These are phyloP conservation scores for Eragrostis tef DNA, from an alignment of 202 grass and related monocot species.

Conservation along the genomic window DNA sequence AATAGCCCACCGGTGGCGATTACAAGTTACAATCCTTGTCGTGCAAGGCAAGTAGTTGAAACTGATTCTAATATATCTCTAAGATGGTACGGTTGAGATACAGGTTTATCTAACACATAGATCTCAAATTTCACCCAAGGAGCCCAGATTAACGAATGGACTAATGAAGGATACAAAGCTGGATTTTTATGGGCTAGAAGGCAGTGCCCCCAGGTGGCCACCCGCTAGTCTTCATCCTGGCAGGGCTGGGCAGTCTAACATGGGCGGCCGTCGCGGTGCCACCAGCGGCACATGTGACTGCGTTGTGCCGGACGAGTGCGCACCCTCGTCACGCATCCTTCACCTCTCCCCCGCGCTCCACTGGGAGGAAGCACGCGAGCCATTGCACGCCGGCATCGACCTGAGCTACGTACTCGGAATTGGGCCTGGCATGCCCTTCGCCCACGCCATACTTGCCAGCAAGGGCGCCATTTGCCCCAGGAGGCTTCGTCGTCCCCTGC, in stretches of 20 bases:
- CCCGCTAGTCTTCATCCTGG: constrained; percentile 65
- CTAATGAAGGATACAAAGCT: no score
- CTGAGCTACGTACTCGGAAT: constrained; percentile 57
- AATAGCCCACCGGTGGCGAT: no score
- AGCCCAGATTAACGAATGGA: no score
- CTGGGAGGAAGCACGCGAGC: constrained; percentile 75
- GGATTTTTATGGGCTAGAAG: no score
- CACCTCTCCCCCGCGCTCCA: constrained; percentile 49
- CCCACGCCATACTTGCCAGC: constrained; percentile 47
- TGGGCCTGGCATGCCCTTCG: constrained; percentile 82
- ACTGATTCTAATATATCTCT: no score
- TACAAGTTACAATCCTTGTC: no score
- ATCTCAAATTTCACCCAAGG: no score
- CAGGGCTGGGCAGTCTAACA: constrained; percentile 81
- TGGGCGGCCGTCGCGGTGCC: constrained; percentile 81
- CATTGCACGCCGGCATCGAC: constrained; percentile 80
- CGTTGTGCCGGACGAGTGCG: constrained; percentile 56
- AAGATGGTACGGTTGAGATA: no score
- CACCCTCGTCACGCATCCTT: constrained; percentile 50
- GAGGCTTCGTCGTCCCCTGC: constrained; percentile 62
- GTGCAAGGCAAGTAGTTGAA: no score
- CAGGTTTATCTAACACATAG: no score
- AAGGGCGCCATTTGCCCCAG: no score
- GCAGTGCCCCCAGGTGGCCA: neutral
- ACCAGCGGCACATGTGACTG: constrained; percentile 59